Conservation (phyloP, 495 filamentous ascomycete species). For the Hyaloscypha finlandica region DNA sequence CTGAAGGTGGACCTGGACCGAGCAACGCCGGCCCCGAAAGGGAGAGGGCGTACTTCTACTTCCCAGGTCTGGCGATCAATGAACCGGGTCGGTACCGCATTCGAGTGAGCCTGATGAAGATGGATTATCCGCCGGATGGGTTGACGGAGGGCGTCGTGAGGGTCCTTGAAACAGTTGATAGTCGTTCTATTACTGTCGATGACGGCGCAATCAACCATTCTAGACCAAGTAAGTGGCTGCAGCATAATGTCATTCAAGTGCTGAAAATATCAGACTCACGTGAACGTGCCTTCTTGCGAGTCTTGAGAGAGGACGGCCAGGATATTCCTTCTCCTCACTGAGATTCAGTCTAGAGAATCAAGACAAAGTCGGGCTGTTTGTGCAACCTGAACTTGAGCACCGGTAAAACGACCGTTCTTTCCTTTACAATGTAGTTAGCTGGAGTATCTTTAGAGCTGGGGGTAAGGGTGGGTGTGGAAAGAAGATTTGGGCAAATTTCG, state of each 20-base stretch:
- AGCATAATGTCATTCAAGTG: not conserved
- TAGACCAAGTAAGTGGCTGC: slow-evolving; percentile 24
- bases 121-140: slow-evolving; percentile 26
- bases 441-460: not conserved
- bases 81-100: slow-evolving; percentile 28
- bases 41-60: slow-evolving; percentile 31
- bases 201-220: slow-evolving; percentile 9
- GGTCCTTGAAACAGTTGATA: slow-evolving; percentile 26
- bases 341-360: not conserved
- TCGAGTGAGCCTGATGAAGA: slow-evolving; percentile 29
- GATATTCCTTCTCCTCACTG: not conserved
- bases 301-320: not conserved
- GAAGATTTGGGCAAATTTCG: not conserved
- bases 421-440: not conserved
- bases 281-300: slow-evolving; percentile 27
- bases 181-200: slow-evolving; percentile 27
- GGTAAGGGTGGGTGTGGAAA: not conserved
- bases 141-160: slow-evolving; percentile 19
- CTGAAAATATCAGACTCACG: slow-evolving; percentile 18
- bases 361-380: not conserved
- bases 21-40: slow-evolving; percentile 3
- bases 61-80: slow-evolving; percentile 27
- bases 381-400: not conserved
- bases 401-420: not conserved
- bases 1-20: slow-evolving; percentile 9